Base-by-base conservation (phyloP, 352 stramenopile genomes). In the Pythium myriotylum region DNA sequence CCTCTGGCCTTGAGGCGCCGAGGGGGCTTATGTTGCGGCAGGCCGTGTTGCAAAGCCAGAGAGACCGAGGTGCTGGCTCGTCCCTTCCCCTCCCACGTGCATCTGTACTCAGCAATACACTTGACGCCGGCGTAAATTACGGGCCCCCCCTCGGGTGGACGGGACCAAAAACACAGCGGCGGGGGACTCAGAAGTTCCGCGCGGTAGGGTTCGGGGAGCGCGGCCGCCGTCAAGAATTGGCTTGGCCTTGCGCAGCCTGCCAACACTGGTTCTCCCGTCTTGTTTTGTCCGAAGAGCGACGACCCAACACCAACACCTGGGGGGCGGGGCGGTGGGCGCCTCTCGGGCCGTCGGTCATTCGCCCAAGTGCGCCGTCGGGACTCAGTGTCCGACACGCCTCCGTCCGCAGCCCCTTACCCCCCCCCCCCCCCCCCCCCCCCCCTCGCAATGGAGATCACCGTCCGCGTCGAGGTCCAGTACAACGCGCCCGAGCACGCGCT, bases 381-480 rank as follows among this genome's bases (percentile, higher is more conserved):
- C 19, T 43, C 22, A 46, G 49, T 29, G 32, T 33, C 41, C 26
- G 14, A 50, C 45, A 55, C 56, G 29, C 19, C n/a, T n/a, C n/a
- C n/a, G n/a, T n/a, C n/a, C n/a, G n/a, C n/a, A n/a, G 14, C 48
- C 37, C 45, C 23, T n/a, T 52, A 40, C 37, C 27, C 37, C 16
- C 52, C 26, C 32, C 40, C 39, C 12, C 43, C 2, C 51, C 39
- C 20, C 40, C 23, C 29, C 39, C 52, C 48, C 10, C 45, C 61
- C 19, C 35, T 8, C 13, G 27, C 23, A 32, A 91, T 91, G 82
- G 82, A 91, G 60, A 91, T 91, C 50, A 91, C 82, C 1, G 81
- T 91, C 27, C 81, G 81, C 65, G 81, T 91, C 14, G 81, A 91
- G 62, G 78, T 93, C 59, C 81, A 91, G 65, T 93, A 93, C 65